phyloP scores from a whole-genome alignment of 768 basidiomycete species.

The Naganishia vaughanmartiniae region DNA sequence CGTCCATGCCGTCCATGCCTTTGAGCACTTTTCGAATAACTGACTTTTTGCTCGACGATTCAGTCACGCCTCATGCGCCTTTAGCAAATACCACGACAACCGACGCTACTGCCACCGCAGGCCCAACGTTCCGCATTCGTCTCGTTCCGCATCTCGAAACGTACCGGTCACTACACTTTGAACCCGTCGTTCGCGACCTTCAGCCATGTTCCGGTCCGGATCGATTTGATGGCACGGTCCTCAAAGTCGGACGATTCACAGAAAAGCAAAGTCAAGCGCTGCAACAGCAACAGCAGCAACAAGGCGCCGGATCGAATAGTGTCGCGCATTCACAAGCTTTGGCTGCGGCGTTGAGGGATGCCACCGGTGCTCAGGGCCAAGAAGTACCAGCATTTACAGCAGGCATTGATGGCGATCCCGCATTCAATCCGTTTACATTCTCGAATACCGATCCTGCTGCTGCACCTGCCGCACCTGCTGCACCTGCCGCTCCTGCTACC shows the following conservation, averaged over 20 bases:
- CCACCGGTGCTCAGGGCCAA: slow-evolving; percentile 21
- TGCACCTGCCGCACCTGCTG: no score
- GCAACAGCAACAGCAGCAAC: slow-evolving; percentile 16
- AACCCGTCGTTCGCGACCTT: slow-evolving; percentile 84
- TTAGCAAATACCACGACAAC: neutral
- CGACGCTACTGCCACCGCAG: slow-evolving; percentile 21
- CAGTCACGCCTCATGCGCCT: neutral
- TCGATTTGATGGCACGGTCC: slow-evolving; percentile 35
- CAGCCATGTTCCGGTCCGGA: slow-evolving; percentile 44
- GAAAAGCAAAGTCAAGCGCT: slow-evolving; percentile 55
- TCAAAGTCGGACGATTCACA: slow-evolving; percentile 92
- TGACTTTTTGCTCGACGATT: neutral
- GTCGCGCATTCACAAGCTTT: slow-evolving; percentile 56
- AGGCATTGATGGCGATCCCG: slow-evolving; percentile 8
- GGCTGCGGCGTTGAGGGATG: slow-evolving; percentile 64
- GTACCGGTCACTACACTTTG: slow-evolving; percentile 82
- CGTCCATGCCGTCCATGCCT: neutral
- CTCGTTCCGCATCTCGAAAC: slow-evolving; percentile 94
- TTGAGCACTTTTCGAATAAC: neutral
- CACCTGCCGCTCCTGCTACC: neutral
- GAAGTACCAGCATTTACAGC: slow-evolving; percentile 25
- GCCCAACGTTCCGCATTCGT: slow-evolving; percentile 69
- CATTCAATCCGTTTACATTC: slow-evolving; percentile 17
- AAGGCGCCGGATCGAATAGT: neutral
- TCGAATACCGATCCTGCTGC: slow-evolving; percentile 9